Evolutionary conservation across 352 stramenopile genomes (phyloP).

Genomic region (Phytophthora fragariae): DNA sequence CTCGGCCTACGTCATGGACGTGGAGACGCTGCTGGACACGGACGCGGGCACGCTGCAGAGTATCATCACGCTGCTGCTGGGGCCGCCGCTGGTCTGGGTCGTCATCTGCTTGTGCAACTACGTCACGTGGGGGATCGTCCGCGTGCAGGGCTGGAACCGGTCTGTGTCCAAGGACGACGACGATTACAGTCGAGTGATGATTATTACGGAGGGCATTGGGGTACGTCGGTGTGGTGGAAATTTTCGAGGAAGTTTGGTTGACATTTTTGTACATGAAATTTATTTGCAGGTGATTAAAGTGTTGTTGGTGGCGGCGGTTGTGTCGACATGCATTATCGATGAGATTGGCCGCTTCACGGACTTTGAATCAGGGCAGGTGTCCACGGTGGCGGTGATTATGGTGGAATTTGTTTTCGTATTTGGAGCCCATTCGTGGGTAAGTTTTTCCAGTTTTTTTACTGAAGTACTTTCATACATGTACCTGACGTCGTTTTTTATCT

Average conservation of each 20-base stretch:
- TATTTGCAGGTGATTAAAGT: conserved; percentile 83
- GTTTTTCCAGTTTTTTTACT: too few relatives aligned
- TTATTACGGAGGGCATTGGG: conserved; percentile 86
- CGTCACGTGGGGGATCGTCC: conserved; percentile 84
- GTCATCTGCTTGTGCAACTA: conserved; percentile 88
- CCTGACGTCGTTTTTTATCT: not conserved
- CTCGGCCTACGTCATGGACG: conserved; percentile 70
- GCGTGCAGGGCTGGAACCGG: conserved; percentile 83
- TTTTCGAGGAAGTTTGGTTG: not conserved
- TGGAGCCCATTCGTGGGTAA: conserved; percentile 82
- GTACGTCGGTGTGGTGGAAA: conserved; percentile 30
- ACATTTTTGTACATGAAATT: not conserved
- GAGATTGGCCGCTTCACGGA: conserved; percentile 81
- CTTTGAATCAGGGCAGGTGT: conserved; percentile 85
- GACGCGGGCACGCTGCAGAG: conserved; percentile 52
- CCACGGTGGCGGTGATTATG: conserved; percentile 79
- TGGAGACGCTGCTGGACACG: conserved; percentile 52
- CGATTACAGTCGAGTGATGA: conserved; percentile 88
- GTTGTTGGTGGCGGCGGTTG: conserved; percentile 78
- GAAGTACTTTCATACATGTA: not conserved
- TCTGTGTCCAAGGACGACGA: conserved; percentile 76
- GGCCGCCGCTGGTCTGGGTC: conserved; percentile 80
- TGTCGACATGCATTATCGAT: conserved; percentile 88
- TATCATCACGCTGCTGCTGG: conserved; percentile 70
- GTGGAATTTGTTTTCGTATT: conserved; percentile 85